Evolutionary conservation across 2,329 filamentous ascomycete genomes (phyloP), one percentile per base, ranked within the genome.

Genomic region (Beauveria varroae): DNA sequence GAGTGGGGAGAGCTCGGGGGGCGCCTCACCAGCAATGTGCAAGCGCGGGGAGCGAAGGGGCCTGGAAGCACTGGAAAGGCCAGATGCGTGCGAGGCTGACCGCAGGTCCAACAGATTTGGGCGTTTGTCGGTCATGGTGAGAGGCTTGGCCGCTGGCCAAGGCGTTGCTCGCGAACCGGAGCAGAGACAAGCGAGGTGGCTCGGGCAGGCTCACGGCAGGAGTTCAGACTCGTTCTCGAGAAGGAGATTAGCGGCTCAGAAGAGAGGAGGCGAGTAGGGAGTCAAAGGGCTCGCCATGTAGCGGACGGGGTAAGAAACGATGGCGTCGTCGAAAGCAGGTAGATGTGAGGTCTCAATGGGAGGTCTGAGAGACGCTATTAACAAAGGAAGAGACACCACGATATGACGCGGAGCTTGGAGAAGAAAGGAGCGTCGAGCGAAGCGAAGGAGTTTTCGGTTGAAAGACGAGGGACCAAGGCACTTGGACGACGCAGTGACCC

Each of bases 1-100:
- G 65, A 99, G 83, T 12, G 95, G 95, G 8, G 95, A 98, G 61
- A 98, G 81, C 57, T 95, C 90, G 5, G 95, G 95, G 22, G 95
- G 93, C 1, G 89, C 83, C 68, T 93, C 90, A 64, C 90, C 90
- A 62, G 89, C 88, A 62, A 90, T 81, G 73, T 92, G 88, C 63
- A 91, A 78, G 64, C 89, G 86, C 47, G 89, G 89, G n/a, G 89
- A 92, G 65, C 81, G 80, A 40, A 87, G 74, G n/a, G 84, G 82
- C 10, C 54, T 44, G 6, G 54, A 62, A 34, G 34, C 26, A 49
- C 54, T 62, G 24, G 60, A 57, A 22, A 57, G n/a, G 14, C 24
- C 44, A n/a, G 60, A 62, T 14, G 44, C 34, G 9, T 62, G 46
- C 34, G 60, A 62, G 20, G 51, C 3, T 10, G 83, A 80, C 71